These are phyloP conservation scores for Sporothrix phasma DNA, from an alignment of 2,329 filamentous ascomycete species.

Conservation along the genomic window DNA sequence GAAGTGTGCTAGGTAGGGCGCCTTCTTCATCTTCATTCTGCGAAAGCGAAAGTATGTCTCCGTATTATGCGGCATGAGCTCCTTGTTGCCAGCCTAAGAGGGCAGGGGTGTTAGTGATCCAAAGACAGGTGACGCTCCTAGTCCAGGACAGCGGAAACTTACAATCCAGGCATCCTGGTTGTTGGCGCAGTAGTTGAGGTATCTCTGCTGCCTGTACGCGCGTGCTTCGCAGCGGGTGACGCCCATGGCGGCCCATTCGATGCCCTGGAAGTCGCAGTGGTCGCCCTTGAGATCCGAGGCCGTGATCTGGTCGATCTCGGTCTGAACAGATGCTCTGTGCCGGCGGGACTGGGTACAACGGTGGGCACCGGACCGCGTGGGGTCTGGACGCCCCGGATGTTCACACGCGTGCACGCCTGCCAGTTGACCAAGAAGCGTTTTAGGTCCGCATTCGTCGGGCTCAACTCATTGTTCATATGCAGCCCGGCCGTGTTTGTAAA, in stretches of 20 bases:
- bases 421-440: neutral
- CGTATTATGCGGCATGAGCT: slow-evolving; percentile 28
- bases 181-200: slow-evolving; percentile 46
- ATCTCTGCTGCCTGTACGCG: slow-evolving; percentile 36
- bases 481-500: neutral
- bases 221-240: slow-evolving; percentile 42
- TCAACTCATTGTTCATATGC: neutral
- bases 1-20: slow-evolving; percentile 52
- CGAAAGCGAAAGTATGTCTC: slow-evolving; percentile 50
- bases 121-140: too few relatives aligned
- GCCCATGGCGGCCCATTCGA: slow-evolving; percentile 46
- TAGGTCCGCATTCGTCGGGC: neutral
- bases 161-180: slow-evolving; percentile 40
- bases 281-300: slow-evolving; percentile 46
- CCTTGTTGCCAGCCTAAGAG: slow-evolving; percentile 16
- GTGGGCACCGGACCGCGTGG: neutral
- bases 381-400: neutral
- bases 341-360: neutral
- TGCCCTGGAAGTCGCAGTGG: slow-evolving; percentile 46
- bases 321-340: neutral
- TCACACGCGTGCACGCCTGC: neutral
- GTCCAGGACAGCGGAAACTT: too few relatives aligned
- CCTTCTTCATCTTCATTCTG: slow-evolving; percentile 43
- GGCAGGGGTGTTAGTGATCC: neutral
- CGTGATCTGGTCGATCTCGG: slow-evolving; percentile 21